phyloP scores from a whole-genome alignment of 768 basidiomycete genomes.

The Tubosaeta sp. region DNA sequence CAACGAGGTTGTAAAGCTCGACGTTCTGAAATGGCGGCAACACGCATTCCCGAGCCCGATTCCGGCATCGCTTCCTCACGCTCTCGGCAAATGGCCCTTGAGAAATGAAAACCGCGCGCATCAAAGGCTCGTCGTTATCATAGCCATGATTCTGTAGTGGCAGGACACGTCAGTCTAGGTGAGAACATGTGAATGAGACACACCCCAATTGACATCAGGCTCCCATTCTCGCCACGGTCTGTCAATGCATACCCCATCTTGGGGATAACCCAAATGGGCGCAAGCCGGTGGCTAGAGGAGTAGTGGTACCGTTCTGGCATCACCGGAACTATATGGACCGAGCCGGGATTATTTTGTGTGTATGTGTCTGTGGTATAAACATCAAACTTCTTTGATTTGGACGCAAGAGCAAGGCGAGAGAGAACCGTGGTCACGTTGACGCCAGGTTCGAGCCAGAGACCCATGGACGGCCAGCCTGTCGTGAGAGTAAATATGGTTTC shows the following conservation, averaged over 20 bases:
- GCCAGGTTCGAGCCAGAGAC: slow-evolving; percentile 64
- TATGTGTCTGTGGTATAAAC: slow-evolving; percentile 36
- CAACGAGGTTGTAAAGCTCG: slow-evolving; percentile 77
- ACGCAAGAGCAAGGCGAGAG: slow-evolving; percentile 46
- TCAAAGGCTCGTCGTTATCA: slow-evolving; percentile 67
- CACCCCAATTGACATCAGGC: slow-evolving; percentile 65
- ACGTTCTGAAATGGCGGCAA: slow-evolving; percentile 79
- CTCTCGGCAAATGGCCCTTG: slow-evolving; percentile 72
- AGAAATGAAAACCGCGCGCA: slow-evolving; percentile 88
- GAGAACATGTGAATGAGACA: not conserved
- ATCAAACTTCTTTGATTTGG: slow-evolving; percentile 51
- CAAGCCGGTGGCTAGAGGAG: slow-evolving; percentile 62
- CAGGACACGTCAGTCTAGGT: not conserved
- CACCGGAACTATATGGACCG: not conserved
- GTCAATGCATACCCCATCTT: slow-evolving; percentile 76
- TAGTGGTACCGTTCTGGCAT: slow-evolving; percentile 85
- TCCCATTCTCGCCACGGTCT: slow-evolving; percentile 52
- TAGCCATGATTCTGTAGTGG: slow-evolving; percentile 75
- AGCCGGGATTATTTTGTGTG: not conserved
- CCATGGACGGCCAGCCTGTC: slow-evolving; percentile 87
- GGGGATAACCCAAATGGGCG: slow-evolving; percentile 80
- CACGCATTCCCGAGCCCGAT: slow-evolving; percentile 42
- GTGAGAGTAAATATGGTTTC: not conserved
- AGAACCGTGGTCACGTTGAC: slow-evolving; percentile 54
- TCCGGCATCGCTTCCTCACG: not conserved